Evolutionary conservation across 2,329 filamentous ascomycete species (phyloP).

Genomic region (Fusarium sp.): DNA sequence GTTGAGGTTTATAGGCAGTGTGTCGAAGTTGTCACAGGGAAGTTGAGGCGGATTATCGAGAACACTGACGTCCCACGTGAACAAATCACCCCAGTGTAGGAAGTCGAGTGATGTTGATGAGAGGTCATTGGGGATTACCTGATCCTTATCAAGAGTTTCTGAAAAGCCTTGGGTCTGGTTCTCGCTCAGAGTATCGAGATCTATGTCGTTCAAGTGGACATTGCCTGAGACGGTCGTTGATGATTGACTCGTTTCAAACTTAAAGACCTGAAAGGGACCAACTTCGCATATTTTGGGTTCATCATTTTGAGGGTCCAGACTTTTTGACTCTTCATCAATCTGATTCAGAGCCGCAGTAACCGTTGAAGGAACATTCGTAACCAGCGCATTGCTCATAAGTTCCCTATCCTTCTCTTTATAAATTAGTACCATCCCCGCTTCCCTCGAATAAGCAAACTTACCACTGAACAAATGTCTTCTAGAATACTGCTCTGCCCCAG

Average conservation of each 20-base stretch:
- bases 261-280: constrained; percentile 40
- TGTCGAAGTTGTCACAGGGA: constrained; percentile 14
- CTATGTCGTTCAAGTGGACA: constrained; percentile 25
- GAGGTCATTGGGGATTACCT: background rate
- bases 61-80: constrained; percentile 42
- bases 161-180: constrained; percentile 9
- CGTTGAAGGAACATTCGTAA: constrained; percentile 25
- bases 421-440: too few species aligned
- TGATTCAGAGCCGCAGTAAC: constrained; percentile 34
- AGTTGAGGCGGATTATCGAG: constrained; percentile 36
- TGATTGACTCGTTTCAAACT: constrained; percentile 21
- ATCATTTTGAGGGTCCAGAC: constrained; percentile 8
- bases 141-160: constrained; percentile 1
- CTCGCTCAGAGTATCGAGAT: constrained; percentile 23
- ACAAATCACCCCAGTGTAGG: constrained; percentile 40
- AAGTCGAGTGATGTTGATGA: constrained; percentile 24
- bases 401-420: constrained; percentile 27
- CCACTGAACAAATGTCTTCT: constrained; percentile 42
- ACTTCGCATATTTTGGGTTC: constrained; percentile 7
- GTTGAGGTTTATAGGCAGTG: constrained; percentile 21
- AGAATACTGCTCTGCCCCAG: constrained; percentile 31
- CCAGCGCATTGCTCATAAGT: constrained; percentile 36
- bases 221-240: constrained; percentile 18
- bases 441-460: background rate
- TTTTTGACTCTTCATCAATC: constrained; percentile 40